These are phyloP conservation scores for Lolium perenne DNA, from an alignment of 176 grass and related monocot genomes.

Conservation along the genomic window DNA sequence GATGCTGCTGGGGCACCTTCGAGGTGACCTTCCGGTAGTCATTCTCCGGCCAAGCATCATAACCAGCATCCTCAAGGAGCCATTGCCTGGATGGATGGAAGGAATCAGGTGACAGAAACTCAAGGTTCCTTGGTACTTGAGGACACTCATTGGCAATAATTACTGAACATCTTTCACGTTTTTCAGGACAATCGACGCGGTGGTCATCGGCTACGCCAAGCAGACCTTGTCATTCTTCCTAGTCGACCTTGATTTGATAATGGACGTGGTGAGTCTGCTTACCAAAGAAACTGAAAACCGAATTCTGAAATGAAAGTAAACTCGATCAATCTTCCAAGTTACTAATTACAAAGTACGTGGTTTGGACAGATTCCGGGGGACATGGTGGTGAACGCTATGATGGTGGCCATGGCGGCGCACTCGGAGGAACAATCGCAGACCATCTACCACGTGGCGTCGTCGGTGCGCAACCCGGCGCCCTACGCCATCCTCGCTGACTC, in stretches of 20 bases:
- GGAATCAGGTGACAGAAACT: slow-evolving; percentile 45
- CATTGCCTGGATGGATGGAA: slow-evolving; percentile 80
- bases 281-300: neutral
- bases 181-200: slow-evolving; percentile 56
- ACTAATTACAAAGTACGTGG: neutral
- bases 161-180: neutral
- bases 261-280: neutral
- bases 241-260: neutral
- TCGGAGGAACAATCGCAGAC: neutral
- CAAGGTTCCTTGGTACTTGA: neutral
- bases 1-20: slow-evolving; percentile 62
- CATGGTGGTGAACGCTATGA: slow-evolving; percentile 19
- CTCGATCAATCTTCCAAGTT: neutral
- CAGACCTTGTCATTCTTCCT: slow-evolving; percentile 42
- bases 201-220: slow-evolving; percentile 58
- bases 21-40: slow-evolving; percentile 58
- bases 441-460: slow-evolving; percentile 11
- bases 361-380: neutral
- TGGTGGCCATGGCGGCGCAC: slow-evolving; percentile 12
- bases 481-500: neutral
- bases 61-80: slow-evolving; percentile 63
- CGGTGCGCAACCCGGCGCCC: slow-evolving; percentile 14
- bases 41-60: slow-evolving; percentile 75
- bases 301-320: neutral
- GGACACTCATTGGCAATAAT: neutral